Evolutionary conservation across 345 rosid species (phyloP).

Genomic region (Gossypium herbaceum): DNA sequence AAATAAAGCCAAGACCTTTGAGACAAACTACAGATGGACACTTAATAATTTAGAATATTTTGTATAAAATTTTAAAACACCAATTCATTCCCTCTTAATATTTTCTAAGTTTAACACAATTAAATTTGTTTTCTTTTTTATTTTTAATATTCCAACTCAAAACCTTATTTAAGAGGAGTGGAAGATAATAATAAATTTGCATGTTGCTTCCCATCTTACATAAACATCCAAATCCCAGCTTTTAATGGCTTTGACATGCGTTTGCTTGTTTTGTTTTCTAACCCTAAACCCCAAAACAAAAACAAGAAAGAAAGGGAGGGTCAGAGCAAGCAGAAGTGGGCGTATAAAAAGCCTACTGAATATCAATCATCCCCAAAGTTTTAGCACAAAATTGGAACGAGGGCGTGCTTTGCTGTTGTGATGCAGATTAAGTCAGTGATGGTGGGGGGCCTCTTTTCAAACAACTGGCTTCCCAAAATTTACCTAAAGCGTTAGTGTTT

Average conservation of each 20-base stretch:
- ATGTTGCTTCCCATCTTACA: not conserved
- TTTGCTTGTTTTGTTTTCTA: not conserved
- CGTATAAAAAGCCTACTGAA: slow-evolving; percentile 5
- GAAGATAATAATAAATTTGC: no score
- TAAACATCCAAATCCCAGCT: not conserved
- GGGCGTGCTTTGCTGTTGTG: slow-evolving; percentile 48
- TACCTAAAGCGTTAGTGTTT: slow-evolving; percentile 19
- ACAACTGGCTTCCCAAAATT: not conserved
- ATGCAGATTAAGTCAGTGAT: slow-evolving; percentile 20
- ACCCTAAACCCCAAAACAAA: not conserved
- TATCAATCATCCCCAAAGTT: slow-evolving; percentile 26
- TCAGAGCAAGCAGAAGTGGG: not conserved
- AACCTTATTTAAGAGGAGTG: no score
- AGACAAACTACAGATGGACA: not conserved
- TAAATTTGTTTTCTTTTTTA: no score
- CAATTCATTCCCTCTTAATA: no score
- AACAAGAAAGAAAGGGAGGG: not conserved
- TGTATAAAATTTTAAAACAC: no score
- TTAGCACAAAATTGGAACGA: slow-evolving; percentile 32
- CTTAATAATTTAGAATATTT: no score
- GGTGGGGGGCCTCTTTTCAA: not conserved
- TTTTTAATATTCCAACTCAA: no score
- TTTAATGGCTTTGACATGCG: not conserved
- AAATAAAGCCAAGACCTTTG: not conserved
- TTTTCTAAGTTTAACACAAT: no score